phyloP scores from a whole-genome alignment of 805 yeast species.

The Ogataea methanolica region DNA sequence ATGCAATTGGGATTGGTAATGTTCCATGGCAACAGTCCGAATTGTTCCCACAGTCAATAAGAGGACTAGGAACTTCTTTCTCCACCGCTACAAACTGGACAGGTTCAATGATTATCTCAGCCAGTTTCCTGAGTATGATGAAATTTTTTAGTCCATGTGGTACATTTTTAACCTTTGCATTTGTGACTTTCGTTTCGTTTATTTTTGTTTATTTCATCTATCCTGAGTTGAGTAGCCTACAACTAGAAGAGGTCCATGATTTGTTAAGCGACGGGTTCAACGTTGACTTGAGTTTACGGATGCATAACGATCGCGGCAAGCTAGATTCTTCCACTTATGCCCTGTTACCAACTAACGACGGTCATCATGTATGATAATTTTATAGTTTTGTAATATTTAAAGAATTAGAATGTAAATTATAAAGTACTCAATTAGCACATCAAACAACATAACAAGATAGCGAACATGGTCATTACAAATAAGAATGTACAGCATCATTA shows the following conservation, averaged over 20 bases:
- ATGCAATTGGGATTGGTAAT: slow-evolving; percentile 94
- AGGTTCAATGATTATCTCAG: slow-evolving; percentile 85
- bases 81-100: slow-evolving; percentile 96
- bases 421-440: too few relatives aligned
- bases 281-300: slow-evolving; percentile 35
- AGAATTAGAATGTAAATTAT: too few relatives aligned
- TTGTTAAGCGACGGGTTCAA: slow-evolving; percentile 45
- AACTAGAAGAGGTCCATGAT: slow-evolving; percentile 46
- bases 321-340: background rate
- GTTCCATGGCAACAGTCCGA: slow-evolving; percentile 99
- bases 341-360: background rate
- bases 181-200: slow-evolving; percentile 38
- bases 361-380: background rate
- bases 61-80: slow-evolving; percentile 87
- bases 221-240: slow-evolving; percentile 50
- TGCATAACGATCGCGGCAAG: slow-evolving; percentile 13
- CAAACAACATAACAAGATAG: too few relatives aligned
- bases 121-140: slow-evolving; percentile 92
- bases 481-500: background rate
- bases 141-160: slow-evolving; percentile 92
- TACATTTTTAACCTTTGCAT: slow-evolving; percentile 58
- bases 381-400: too few relatives aligned
- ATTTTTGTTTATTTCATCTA: slow-evolving; percentile 41
- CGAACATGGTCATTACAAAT: too few relatives aligned
- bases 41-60: slow-evolving; percentile 86